Percentiles rank a stretch among this genome's conserved stretches.
phyloP scores from a whole-genome alignment of 2,329 filamentous ascomycete genomes.

The Chrysoporthe deuterocubensis region DNA sequence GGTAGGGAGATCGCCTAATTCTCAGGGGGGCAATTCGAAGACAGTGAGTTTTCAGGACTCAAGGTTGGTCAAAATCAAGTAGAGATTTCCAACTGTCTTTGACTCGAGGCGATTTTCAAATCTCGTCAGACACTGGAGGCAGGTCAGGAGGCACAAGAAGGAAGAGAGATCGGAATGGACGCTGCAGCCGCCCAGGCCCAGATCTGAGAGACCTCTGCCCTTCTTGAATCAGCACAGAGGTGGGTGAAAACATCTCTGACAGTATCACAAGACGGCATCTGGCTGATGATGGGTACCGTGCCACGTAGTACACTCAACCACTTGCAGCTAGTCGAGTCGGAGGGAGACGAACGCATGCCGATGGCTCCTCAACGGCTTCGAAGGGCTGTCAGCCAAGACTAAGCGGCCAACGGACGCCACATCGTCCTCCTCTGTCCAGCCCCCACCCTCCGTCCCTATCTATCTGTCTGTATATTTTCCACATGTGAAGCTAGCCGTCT shows the following conservation, averaged over 20 bases:
- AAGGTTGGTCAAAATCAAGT: not conserved
- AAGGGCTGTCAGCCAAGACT: not conserved
- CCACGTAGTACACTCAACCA: slow-evolving; percentile 35
- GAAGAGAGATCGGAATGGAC: slow-evolving; percentile 9
- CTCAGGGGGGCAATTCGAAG: slow-evolving; percentile 19
- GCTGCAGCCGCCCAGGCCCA: slow-evolving; percentile 23
- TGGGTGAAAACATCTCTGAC: slow-evolving; percentile 38
- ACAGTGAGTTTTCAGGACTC: not conserved
- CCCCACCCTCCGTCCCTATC: not conserved
- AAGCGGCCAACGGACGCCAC: slow-evolving; percentile 13
- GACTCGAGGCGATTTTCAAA: slow-evolving; percentile 27
- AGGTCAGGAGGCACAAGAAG: slow-evolving; percentile 21
- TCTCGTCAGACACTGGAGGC: slow-evolving; percentile 23
- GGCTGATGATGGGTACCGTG: slow-evolving; percentile 45
- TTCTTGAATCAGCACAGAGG: slow-evolving; percentile 26
- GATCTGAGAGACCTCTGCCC: slow-evolving; percentile 27
- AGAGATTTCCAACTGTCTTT: slow-evolving; percentile 25
- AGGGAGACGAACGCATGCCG: slow-evolving; percentile 13
- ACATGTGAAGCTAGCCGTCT: slow-evolving; percentile 14
- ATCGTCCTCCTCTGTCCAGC: not conserved
- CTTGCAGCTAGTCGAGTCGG: slow-evolving; percentile 14
- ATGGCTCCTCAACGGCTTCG: slow-evolving; percentile 18
- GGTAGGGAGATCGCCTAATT: slow-evolving; percentile 21
- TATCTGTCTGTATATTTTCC: slow-evolving; percentile 16
- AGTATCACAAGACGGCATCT: slow-evolving; percentile 39